Evolutionary conservation across 306 rosid genomes (phyloP).

Genomic region (Sicyos edulis): DNA sequence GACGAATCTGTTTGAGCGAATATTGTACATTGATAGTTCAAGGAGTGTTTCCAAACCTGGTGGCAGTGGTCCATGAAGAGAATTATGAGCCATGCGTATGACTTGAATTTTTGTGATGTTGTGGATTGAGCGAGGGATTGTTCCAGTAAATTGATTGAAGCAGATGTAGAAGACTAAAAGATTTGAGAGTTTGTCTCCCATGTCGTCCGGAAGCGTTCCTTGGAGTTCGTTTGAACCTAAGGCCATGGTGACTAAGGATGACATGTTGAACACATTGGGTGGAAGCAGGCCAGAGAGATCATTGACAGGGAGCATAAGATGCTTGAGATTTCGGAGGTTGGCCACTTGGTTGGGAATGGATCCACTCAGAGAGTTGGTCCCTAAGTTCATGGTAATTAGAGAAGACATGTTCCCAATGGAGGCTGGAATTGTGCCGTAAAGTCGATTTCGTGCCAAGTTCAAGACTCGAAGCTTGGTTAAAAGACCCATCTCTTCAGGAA

Average conservation of each 20-base stretch:
- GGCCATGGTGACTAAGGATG: slow-evolving; percentile 44
- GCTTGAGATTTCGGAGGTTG: slow-evolving; percentile 35
- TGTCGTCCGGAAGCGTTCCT: slow-evolving; percentile 56
- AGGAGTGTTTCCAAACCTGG: slow-evolving; percentile 64
- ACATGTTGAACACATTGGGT: slow-evolving; percentile 39
- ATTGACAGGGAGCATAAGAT: slow-evolving; percentile 45
- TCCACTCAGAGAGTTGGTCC: slow-evolving; percentile 47
- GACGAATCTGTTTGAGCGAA: slow-evolving; percentile 44
- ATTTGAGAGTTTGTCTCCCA: slow-evolving; percentile 50
- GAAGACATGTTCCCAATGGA: slow-evolving; percentile 51
- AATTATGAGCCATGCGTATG: slow-evolving; percentile 41
- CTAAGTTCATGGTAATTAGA: slow-evolving; percentile 41
- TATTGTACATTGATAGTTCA: slow-evolving; percentile 44
- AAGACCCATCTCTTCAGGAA: slow-evolving; percentile 36
- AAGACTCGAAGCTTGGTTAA: slow-evolving; percentile 40
- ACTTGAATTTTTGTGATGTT: slow-evolving; percentile 47
- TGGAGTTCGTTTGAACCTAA: slow-evolving; percentile 44
- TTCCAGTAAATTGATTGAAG: slow-evolving; percentile 49
- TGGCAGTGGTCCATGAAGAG: slow-evolving; percentile 52
- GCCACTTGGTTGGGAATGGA: slow-evolving; percentile 45
- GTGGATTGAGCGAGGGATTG: slow-evolving; percentile 59
- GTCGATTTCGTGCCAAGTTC: slow-evolving; percentile 36
- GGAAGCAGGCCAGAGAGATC: slow-evolving; percentile 51
- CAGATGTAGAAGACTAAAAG: slow-evolving; percentile 43
- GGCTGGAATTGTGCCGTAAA: slow-evolving; percentile 40